Percentiles rank a stretch among this genome's conserved stretches.
phyloP scores from a whole-genome alignment of 2,329 filamentous ascomycete genomes.

The Metarhizium humberi region DNA sequence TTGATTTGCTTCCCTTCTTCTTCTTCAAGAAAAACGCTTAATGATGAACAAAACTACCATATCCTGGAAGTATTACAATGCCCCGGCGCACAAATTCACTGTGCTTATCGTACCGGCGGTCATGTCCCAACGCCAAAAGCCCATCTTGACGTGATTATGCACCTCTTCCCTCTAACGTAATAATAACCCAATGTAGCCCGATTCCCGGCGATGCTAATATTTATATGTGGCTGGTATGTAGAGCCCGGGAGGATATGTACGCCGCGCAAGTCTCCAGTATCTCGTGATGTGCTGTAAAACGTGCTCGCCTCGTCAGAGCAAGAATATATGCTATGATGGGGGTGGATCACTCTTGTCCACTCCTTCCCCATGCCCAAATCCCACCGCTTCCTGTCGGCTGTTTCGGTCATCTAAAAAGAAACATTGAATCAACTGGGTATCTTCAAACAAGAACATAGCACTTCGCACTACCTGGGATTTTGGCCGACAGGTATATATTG shows the following conservation, averaged over 20 bases:
- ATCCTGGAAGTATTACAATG: conserved; percentile 6
- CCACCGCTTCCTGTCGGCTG: neutral
- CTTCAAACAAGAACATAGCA: conserved; percentile 2
- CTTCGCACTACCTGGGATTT: conserved; percentile 14
- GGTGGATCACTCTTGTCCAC: neutral
- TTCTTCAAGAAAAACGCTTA: neutral
- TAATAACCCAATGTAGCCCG: neutral
- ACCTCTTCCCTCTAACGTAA: conserved; percentile 3
- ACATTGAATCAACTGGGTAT: conserved; percentile 5
- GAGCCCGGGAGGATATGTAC: neutral
- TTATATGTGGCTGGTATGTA: conserved; percentile 1
- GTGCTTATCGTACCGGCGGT: conserved; percentile 1
- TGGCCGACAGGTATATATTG: conserved; percentile 28
- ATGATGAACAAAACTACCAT: conserved; percentile 7
- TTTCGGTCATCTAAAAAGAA: conserved; percentile 6
- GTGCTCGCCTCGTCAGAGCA: neutral
- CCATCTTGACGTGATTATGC: conserved; percentile 6
- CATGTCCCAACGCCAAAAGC: conserved; percentile 11
- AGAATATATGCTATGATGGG: neutral
- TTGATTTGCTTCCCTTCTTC: neutral
- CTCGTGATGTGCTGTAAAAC: neutral
- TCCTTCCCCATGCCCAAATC: neutral
- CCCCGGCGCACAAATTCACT: neutral
- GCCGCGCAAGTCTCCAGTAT: neutral
- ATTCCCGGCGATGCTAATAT: neutral